These are phyloP conservation scores for Eragrostis curvula DNA, from an alignment of 176 grass and related monocot species.

Conservation along the genomic window DNA sequence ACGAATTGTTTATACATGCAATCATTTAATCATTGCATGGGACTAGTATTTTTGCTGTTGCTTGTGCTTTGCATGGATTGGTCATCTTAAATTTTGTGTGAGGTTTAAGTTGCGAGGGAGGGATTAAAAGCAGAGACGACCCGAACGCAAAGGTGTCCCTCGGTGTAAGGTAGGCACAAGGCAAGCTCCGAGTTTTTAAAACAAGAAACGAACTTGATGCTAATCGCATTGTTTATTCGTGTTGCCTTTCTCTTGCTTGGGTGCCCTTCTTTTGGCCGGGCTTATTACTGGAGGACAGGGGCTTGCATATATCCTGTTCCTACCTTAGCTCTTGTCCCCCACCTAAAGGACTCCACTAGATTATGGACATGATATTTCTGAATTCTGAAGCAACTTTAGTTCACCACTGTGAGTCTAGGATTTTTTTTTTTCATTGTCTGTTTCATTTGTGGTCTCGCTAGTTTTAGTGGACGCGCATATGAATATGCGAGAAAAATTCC, in stretches of 20 bases:
- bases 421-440: too few species aligned
- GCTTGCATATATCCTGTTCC: background rate
- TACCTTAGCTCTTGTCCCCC: background rate
- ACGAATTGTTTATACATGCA: background rate
- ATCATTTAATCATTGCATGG: background rate
- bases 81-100: background rate
- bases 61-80: background rate
- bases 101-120: background rate
- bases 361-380: background rate
- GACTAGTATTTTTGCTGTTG: background rate
- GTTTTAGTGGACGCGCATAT: background rate
- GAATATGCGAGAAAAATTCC: background rate
- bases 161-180: constrained; percentile 56
- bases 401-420: background rate
- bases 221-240: constrained; percentile 21
- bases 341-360: background rate
- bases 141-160: constrained; percentile 21
- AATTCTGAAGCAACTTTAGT: constrained; percentile 26
- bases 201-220: constrained; percentile 29
- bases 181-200: constrained; percentile 31
- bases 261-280: background rate
- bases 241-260: background rate
- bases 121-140: background rate
- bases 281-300: constrained; percentile 20
- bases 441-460: too few species aligned